phyloP scores from a whole-genome alignment of 129 eudicot genomes.

The sunflower (Helianthus annuus) region HanXRQr2.0-SUNRISE NC_035435.2:103585912-103586411 shows the following conservation, averaged over 20 bases:
- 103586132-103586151: no score
- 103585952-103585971: neutral
- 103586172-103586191: no score
- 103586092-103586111: constrained; percentile 27
- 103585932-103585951: constrained; percentile 45
- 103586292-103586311: neutral
- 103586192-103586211: no score
- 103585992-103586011: no score
- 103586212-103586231: no score
- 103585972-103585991: no score
- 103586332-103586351: neutral
- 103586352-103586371: neutral
- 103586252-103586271: no score
- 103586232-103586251: no score
- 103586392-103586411: neutral
- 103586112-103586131: no score
- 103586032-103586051: constrained; percentile 34
- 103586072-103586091: constrained; percentile 18
- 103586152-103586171: no score
- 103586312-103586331: neutral
- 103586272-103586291: neutral
- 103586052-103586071: constrained; percentile 38
- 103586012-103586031: no score
- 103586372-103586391: neutral
- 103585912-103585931: constrained; percentile 48